Base-by-base conservation (phyloP, 352 stramenopile species). In the Pythium coloratum region DNA sequence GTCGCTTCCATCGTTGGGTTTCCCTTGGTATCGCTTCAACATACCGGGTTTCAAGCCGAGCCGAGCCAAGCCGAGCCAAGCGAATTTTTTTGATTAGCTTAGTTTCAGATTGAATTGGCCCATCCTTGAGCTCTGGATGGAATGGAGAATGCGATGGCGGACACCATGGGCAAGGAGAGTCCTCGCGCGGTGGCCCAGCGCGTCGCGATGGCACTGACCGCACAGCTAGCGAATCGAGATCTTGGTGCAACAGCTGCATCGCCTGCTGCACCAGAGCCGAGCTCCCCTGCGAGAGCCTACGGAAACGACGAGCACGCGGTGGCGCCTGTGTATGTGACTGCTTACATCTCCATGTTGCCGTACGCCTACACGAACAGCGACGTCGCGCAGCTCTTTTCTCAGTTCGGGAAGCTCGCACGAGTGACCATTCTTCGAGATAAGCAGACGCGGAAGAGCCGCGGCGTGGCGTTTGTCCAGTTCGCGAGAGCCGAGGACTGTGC, bases 291-390 rank as follows among this genome's bases (percentile, higher is more conserved):
- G 18, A 53, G 46, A 53, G n/a, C 3, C 16, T 53, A 32, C 20
- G 46, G 16, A 10, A 18, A 53, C 18, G 46, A 53, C n/a, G 46
- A 53, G 18, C 46, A 53, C n/a, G 46, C 16, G 46, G 46, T 10
- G 5, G 46, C 16, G 18, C 46, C 70, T 9, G 77, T 73, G 20
- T 66, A 72, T 47, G 78, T 73, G 13, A 96, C 88, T 24, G 82
- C 89, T 18, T 94, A 96, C 69, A 82, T 96, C n/a, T 77, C 88
- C 26, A 96, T 95, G 88, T 80, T 96, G 47, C 88, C 88, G 69
- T 96, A 90, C 62, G 81, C 82, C 30, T 96, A 94, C 75, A 96
- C 86, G 6, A 94, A 86, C 58, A 96, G 88, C 69, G 88, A 95
- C 67, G 84, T 96, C 18, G 88, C 85, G 40, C 87, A 96, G 71